phyloP scores from a whole-genome alignment of 1,284 basidiomycete species.

The Apiotrichum brassicae region DNA sequence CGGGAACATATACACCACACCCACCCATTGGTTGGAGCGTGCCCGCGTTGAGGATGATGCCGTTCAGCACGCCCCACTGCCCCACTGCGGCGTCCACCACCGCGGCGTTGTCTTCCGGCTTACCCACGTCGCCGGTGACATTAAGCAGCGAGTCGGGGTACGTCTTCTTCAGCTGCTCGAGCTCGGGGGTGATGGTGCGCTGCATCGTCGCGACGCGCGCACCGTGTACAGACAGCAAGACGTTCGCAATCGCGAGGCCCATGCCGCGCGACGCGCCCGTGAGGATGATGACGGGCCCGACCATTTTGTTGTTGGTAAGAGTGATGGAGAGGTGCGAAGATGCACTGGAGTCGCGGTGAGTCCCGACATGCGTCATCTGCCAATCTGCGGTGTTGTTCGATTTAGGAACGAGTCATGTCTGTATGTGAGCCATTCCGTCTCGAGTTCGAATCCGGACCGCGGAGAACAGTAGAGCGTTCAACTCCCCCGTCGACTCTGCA shows the following conservation, averaged over 20 bases:
- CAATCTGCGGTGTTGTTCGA: no score
- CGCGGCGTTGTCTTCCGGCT: slow-evolving; percentile 31
- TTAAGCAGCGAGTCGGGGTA: slow-evolving; percentile 30
- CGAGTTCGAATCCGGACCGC: no score
- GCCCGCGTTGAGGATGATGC: slow-evolving; percentile 52
- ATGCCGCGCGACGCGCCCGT: slow-evolving; percentile 49
- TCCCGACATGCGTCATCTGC: no score
- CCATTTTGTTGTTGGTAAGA: neutral
- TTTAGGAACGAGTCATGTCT: no score
- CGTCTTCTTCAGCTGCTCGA: slow-evolving; percentile 35
- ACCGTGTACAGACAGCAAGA: slow-evolving; percentile 44
- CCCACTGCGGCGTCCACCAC: slow-evolving; percentile 44
- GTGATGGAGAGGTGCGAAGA: no score
- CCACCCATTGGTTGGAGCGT: slow-evolving; percentile 45
- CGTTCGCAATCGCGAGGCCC: slow-evolving; percentile 48
- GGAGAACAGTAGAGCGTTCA: no score
- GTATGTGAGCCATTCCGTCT: no score
- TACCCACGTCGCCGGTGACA: slow-evolving; percentile 47
- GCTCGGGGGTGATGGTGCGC: slow-evolving; percentile 47
- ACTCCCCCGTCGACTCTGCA: no score
- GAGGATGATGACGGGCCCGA: slow-evolving; percentile 38
- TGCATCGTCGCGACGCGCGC: slow-evolving; percentile 50
- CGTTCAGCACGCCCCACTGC: slow-evolving; percentile 49
- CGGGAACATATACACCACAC: no score
- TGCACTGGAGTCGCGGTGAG: no score